These are phyloP conservation scores for Camptophora hylomeconis DNA, from an alignment of 2,329 filamentous ascomycete species.

Conservation along the genomic window DNA sequence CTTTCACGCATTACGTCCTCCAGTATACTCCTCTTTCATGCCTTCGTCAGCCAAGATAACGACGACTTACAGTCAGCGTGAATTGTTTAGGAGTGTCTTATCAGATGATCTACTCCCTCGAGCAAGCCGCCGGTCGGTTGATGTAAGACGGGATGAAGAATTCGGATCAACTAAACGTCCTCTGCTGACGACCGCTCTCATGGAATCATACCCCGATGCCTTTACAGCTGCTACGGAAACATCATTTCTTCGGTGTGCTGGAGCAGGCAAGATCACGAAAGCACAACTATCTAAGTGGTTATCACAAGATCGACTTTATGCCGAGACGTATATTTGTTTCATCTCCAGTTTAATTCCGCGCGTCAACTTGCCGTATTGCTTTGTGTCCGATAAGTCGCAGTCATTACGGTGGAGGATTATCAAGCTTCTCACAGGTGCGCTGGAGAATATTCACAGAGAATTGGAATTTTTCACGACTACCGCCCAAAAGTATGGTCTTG, in stretches of 20 bases:
- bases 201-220: conserved; percentile 7
- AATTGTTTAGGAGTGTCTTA: no score
- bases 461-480: conserved; percentile 55
- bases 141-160: no score
- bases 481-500: conserved; percentile 44
- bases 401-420: conserved; percentile 42
- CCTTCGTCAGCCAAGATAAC: no score
- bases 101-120: no score
- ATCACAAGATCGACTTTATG: conserved; percentile 58
- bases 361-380: conserved; percentile 40
- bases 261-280: conserved; percentile 47
- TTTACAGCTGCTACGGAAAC: conserved; percentile 42
- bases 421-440: conserved; percentile 49
- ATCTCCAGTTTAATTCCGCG: conserved; percentile 52
- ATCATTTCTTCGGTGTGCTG: conserved; percentile 53
- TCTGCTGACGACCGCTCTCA: conserved; percentile 11
- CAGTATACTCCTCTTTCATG: no score
- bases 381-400: conserved; percentile 22
- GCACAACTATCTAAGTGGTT: conserved; percentile 51
- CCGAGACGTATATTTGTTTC: conserved; percentile 56
- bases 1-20: no score
- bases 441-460: conserved; percentile 55
- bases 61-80: no score
- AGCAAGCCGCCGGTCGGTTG: no score
- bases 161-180: no score